Evolutionary conservation across 768 basidiomycete genomes (phyloP).

Genomic region (Termitomyces sp.): DNA sequence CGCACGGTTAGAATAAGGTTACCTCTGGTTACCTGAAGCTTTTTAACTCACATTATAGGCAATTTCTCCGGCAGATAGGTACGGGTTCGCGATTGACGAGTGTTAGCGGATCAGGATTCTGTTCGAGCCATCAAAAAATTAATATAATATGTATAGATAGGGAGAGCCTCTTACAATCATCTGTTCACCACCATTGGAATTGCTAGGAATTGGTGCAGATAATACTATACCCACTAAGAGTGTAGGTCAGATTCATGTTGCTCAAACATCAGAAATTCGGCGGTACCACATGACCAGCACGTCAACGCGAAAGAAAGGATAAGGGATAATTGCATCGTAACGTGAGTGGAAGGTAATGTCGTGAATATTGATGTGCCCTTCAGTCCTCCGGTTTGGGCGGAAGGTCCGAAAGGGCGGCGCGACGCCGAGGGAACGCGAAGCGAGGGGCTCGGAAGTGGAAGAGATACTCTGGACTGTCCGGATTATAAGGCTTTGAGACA

Average conservation of each 20-base stretch:
- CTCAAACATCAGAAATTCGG: not conserved
- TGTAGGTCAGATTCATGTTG: not conserved
- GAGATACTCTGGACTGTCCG: not conserved
- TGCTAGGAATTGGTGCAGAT: constrained; percentile 7
- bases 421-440: not conserved
- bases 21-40: not conserved
- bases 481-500: not conserved
- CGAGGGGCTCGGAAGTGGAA: not conserved
- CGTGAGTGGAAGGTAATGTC: not conserved
- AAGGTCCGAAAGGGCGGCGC: not conserved
- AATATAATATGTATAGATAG: not conserved
- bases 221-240: constrained; percentile 2
- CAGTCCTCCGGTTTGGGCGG: not conserved
- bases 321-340: constrained; percentile 3
- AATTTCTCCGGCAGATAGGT: constrained; percentile 12
- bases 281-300: constrained; percentile 11
- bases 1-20: not conserved
- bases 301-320: constrained; percentile 5
- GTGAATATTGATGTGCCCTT: not conserved
- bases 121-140: not conserved
- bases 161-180: not conserved
- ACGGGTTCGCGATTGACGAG: constrained; percentile 7
- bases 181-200: not conserved
- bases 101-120: not conserved
- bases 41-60: constrained; percentile 5